These are phyloP conservation scores for Fusarium burgessii DNA, from an alignment of 2,329 filamentous ascomycete species.

Conservation along the genomic window DNA sequence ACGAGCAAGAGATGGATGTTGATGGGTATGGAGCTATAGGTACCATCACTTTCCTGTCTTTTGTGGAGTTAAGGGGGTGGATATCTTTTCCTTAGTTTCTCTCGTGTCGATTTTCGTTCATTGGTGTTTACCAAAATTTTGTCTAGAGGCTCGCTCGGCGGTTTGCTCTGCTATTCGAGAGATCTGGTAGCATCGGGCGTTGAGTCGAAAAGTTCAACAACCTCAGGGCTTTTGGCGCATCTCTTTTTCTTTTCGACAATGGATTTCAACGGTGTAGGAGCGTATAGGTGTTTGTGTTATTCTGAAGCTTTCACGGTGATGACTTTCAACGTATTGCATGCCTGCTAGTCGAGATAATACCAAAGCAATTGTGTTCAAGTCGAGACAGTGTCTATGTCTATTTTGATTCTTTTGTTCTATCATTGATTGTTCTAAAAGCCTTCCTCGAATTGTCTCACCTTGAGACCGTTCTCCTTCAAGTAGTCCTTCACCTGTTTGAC, in stretches of 20 bases:
- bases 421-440: slow-evolving; percentile 44
- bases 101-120: slow-evolving; percentile 27
- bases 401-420: slow-evolving; percentile 20
- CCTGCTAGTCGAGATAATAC: slow-evolving; percentile 28
- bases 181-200: slow-evolving; percentile 37
- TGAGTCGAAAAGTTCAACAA: slow-evolving; percentile 30
- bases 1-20: slow-evolving; percentile 86
- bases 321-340: slow-evolving; percentile 10
- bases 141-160: slow-evolving; percentile 18
- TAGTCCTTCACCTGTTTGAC: slow-evolving; percentile 94
- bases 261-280: slow-evolving; percentile 33
- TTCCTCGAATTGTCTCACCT: slow-evolving; percentile 83
- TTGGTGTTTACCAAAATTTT: slow-evolving; percentile 34
- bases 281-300: slow-evolving; percentile 25
- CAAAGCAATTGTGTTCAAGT: slow-evolving; percentile 16
- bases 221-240: slow-evolving; percentile 30
- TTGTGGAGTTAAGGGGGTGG: slow-evolving; percentile 35
- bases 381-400: slow-evolving; percentile 18
- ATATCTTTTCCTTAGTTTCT: slow-evolving; percentile 39
- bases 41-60: slow-evolving; percentile 50
- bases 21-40: slow-evolving; percentile 86
- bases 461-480: slow-evolving; percentile 75
- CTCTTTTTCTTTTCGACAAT: slow-evolving; percentile 15
- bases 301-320: slow-evolving; percentile 17
- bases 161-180: slow-evolving; percentile 30